phyloP scores from a whole-genome alignment of 345 rosid species.

The Corchorus capsularis region DNA sequence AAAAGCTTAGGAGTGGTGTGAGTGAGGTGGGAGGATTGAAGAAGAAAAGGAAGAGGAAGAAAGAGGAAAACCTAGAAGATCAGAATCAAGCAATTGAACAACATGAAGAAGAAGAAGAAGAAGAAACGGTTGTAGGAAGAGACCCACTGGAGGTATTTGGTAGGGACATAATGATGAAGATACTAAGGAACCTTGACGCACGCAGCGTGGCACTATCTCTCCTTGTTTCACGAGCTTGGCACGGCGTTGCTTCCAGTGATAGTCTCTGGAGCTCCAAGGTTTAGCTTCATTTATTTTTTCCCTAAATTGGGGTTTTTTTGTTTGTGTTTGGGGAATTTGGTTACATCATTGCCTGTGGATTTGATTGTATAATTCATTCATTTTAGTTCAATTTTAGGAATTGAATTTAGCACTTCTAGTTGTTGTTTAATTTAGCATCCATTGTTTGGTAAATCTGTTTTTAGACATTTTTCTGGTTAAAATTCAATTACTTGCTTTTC shows the following conservation, averaged over 20 bases:
- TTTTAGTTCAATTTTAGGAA: neutral
- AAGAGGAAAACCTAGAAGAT: conserved; percentile 7
- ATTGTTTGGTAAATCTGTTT: neutral
- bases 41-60: conserved; percentile 2
- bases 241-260: conserved; percentile 54
- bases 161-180: conserved; percentile 52
- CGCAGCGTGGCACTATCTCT: conserved; percentile 66
- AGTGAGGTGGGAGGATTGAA: conserved; percentile 22
- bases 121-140: neutral
- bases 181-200: conserved; percentile 56
- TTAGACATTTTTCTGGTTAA: neutral
- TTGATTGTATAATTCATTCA: neutral
- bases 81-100: neutral
- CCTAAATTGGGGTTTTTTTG: neutral
- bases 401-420: neutral
- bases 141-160: conserved; percentile 63
- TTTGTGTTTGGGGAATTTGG: neutral
- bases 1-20: neutral
- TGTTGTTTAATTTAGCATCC: neutral
- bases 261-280: conserved; percentile 58
- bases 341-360: neutral
- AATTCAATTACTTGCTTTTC: neutral
- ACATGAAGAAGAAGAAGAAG: conserved; percentile 3
- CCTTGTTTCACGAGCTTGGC: conserved; percentile 58
- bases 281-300: neutral